Base-by-base conservation (phyloP, 805 yeast genomes). In the Ogataea trehalophila region DNA sequence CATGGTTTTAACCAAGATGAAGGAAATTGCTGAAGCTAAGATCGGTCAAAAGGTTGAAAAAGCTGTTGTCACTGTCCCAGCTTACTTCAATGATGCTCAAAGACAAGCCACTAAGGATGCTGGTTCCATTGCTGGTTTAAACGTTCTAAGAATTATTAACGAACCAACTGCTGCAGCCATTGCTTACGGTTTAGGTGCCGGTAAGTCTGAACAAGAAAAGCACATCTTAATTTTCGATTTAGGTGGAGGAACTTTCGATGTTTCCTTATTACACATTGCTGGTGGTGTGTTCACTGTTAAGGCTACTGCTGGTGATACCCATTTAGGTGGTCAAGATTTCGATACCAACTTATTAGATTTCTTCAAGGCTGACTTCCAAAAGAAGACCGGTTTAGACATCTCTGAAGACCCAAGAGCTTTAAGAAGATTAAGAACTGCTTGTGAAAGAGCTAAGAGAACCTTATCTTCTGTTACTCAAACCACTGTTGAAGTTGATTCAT, bases 231-330 rank as follows among this genome's bases (percentile, higher is more conserved):
- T 90, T 70, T 90, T 89, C 78, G 97, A 90, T 75, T 83, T 90
- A 70, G 97, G 97, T 81, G 97, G 97, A 77, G 97, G 97, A 83
- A 90, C 97, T 69, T 90, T 90, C 77, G 97, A 90, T 87, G 97
- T 90, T 48, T 91, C 97, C 44, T 79, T 90, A 56, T 79, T 90
- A 69, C 83, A 91, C 70, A 87, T 90, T 67, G 95, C 89, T 68
- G 97, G 90, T 68, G 97, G 97, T 76, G 88, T 90, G 65, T 90
- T 90, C 80, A 92, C 90, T 71, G 97, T 90, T 63, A 90, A 90
- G 80, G 90, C 97, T 60, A 90, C 97, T 60, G 96, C 97, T 65
- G 98, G 98, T 88, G 97, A 91, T 79, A 91, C 98, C 63, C 98
- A 91, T 77, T 85, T 91, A 77, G 98, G 98, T 83, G 98, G 98